A percentile compares a stretch with the other conserved stretches of the same genome.
phyloP scores from a whole-genome alignment of 1,139 yeast genomes.

The Ashbya aceris region DNA sequence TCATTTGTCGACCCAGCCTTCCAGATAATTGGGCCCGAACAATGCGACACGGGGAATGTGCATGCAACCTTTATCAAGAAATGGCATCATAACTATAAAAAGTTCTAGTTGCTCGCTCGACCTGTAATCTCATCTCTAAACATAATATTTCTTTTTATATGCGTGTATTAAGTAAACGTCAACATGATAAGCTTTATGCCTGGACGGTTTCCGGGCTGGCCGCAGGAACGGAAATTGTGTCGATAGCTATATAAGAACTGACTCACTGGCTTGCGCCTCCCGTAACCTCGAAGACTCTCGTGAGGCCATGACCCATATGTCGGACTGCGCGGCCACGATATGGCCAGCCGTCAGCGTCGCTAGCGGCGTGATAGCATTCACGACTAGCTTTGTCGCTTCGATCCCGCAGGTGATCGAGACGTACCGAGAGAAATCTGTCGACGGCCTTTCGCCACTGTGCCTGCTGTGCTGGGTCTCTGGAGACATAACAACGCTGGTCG shows the following conservation, averaged over 20 bases:
- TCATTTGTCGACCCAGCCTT: constrained; percentile 12
- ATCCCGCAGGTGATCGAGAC: constrained; percentile 78
- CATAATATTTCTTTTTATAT: too few relatives aligned
- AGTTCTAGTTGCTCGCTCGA: constrained; percentile 16
- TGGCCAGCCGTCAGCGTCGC: constrained; percentile 28
- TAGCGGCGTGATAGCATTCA: constrained; percentile 44
- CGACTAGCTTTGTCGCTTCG: constrained; percentile 79
- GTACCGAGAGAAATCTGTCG: constrained; percentile 68
- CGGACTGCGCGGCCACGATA: constrained; percentile 5
- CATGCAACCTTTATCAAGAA: constrained; percentile 24
- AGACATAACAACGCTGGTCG: constrained; percentile 69
- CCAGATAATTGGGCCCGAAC: not conserved
- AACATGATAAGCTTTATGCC: too few relatives aligned
- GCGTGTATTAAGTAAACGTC: too few relatives aligned
- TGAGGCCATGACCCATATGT: not conserved
- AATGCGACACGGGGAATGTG: constrained; percentile 16
- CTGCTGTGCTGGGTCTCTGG: constrained; percentile 76
- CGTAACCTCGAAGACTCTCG: too few relatives aligned
- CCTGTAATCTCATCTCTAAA: not conserved
- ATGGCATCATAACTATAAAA: constrained; percentile 28
- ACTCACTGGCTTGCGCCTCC: too few relatives aligned
- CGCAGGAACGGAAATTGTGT: too few relatives aligned
- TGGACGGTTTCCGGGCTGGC: too few relatives aligned
- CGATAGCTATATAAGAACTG: too few relatives aligned
- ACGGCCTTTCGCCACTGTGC: constrained; percentile 74